Conservation (phyloP, 805 yeast species). For the Pichia insulana region DNA sequence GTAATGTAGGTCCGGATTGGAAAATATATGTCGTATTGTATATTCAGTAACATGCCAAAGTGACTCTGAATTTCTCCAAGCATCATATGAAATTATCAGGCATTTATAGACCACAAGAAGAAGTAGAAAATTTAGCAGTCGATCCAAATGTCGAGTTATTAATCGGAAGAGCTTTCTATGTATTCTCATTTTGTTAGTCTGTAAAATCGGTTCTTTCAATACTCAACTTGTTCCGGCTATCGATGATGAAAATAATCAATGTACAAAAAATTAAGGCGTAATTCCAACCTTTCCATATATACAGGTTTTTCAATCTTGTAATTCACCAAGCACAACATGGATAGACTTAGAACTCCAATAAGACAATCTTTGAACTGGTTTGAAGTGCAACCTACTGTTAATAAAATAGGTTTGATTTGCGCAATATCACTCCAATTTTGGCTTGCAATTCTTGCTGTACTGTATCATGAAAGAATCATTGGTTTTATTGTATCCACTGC, state of each 20-base stretch:
- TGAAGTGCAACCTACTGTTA: background rate
- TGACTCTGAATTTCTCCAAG: background rate
- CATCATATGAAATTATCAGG: background rate
- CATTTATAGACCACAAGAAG: background rate
- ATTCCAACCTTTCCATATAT: too few relatives aligned
- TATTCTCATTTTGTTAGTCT: too few relatives aligned
- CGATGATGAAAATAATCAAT: too few relatives aligned
- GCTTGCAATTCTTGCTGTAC: background rate
- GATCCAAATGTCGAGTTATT: background rate
- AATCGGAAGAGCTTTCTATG: too few relatives aligned
- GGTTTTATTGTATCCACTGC: slow-evolving; percentile 34
- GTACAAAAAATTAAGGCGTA: too few relatives aligned
- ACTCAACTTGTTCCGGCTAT: too few relatives aligned
- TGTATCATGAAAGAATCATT: slow-evolving; percentile 32
- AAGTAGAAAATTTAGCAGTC: background rate
- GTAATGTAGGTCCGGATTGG: background rate
- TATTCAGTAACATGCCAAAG: slow-evolving; percentile 11
- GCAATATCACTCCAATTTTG: background rate
- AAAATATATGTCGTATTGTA: background rate
- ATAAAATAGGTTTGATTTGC: slow-evolving; percentile 2
- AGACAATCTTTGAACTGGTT: background rate
- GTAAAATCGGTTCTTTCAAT: too few relatives aligned
- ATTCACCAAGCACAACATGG: background rate
- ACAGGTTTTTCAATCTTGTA: too few relatives aligned
- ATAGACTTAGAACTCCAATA: background rate